Base-by-base conservation (phyloP, 805 yeast genomes). In the Starmerella bombicola region DNA sequence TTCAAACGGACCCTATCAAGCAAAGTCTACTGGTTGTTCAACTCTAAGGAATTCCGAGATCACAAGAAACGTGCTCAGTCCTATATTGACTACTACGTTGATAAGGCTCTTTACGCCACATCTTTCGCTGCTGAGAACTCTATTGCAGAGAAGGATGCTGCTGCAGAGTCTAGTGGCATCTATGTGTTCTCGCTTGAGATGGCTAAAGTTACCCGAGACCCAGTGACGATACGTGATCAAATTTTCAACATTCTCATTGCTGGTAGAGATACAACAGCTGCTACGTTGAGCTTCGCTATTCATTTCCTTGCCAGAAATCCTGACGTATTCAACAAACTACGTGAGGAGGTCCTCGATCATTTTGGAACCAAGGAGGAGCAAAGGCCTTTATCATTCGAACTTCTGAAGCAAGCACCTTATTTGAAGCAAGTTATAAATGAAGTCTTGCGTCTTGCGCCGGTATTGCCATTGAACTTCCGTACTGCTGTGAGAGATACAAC, bases 181-280 rank as follows among this genome's bases (percentile, higher is more conserved):
- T 67, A 67, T 45, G 57, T 63, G 9, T 67, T 68, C 51, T 58
- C 66, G 46, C 56, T 63, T 39, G 71, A 67, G 50, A 60, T 69
- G 47, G 67, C 60, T 32, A 63, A 64, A 49, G 66, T 64, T 38
- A 65, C 69, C 12, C 56, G 68, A 39, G 64, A 68, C 49, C 69
- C 69, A 3, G 53, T 43, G 29, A 60, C 63, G 17, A 59, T 68
- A 41, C 59, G 70, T 33, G 71, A 68, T 48, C 72, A 68, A 52
- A 53, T 62, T 39, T 57, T 68, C 52, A 68, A 65, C 47, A 63
- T 69, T 40, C 57, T 68, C 42, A 45, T 67, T 29, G 73, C 73
- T 18, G 72, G 71, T 13, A 59, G 73, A 47, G 72, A 68, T 48
- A 68, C 73, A 23, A 68, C 73, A 5, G 71, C 71, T 3, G 64